Base-by-base conservation (phyloP, 2,329 filamentous ascomycete genomes). In the Penicillium rolfsii region DNA sequence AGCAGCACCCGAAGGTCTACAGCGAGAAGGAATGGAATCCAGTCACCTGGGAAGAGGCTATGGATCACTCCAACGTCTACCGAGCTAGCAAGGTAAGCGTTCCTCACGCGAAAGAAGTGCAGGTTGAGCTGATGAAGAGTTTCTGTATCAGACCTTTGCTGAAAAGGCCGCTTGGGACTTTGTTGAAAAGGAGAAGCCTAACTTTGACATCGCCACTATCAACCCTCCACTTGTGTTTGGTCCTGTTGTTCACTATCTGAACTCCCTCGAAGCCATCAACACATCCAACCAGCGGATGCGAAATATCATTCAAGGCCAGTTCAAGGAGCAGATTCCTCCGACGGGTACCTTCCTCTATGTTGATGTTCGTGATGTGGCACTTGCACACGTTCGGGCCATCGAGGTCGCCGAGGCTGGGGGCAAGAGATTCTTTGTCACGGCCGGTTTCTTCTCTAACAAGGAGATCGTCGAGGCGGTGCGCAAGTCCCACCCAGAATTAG, bases 201-300 rank as follows among this genome's bases (percentile, higher is more conserved):
- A 78, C 59, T 91, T 90, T 68, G 82, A 84, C 45, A 71, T 91
- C 33, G 79, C 83, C 11, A 86, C 85, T 5, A 85, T 90, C 67
- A 86, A 85, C 69, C 84, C 85, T 55, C 87, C 87, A 0, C 79
- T 85, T 58, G 85, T 87, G 0, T 83, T 89, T 43, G 88, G 88
- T 0, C 87, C 88, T 0, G 76, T 89, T 7, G 83, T 87, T 53
- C 83, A 89, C 66, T 86, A 87, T 65, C 80, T 92, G 2, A 83
- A 87, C 62, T 83, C 79, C 24, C 80, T 90, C 0, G 83, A 86
- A n/a, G 79, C 78, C 1, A 79, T 93, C 63, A 93, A 93, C 77
- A 90, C 89, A 1, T 91, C 88, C 14, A 93, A 92, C 73, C 83
- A 87, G 66, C 84, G 87, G 22, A 83, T 91, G 57, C 79, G 85